Percentiles rank a stretch among this genome's conserved stretches.
Evolutionary conservation across 805 yeast genomes (phyloP).

Genomic region (Dipodascopsis tothii): DNA sequence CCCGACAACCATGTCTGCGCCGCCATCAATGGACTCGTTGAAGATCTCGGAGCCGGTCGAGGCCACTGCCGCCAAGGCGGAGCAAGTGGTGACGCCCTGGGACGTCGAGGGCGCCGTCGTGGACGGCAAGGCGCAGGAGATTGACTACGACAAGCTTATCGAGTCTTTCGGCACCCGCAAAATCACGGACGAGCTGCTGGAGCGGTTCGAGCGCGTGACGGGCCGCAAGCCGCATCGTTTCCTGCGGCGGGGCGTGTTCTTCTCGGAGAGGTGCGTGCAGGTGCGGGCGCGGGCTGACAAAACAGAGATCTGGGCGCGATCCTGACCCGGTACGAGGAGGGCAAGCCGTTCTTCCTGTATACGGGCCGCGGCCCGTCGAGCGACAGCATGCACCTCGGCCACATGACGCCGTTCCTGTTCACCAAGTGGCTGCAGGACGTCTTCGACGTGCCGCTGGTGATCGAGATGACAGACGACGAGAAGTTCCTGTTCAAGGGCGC

Average conservation of each 20-base stretch:
- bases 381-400: slow-evolving; percentile 93
- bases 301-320: slow-evolving; percentile 44
- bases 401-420: slow-evolving; percentile 88
- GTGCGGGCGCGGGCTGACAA: neutral
- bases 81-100: slow-evolving; percentile 86
- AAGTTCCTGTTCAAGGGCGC: slow-evolving; percentile 90
- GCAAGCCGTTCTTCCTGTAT: slow-evolving; percentile 88
- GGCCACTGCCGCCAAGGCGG: slow-evolving; percentile 22
- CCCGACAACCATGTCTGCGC: neutral
- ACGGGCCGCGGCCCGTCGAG: slow-evolving; percentile 97
- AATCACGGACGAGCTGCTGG: slow-evolving; percentile 62
- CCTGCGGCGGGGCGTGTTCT: slow-evolving; percentile 83
- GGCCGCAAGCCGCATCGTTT: slow-evolving; percentile 89
- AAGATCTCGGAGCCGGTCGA: neutral
- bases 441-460: slow-evolving; percentile 88
- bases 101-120: slow-evolving; percentile 98
- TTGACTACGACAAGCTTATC: slow-evolving; percentile 85
- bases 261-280: slow-evolving; percentile 57
- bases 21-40: neutral
- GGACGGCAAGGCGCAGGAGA: slow-evolving; percentile 82
- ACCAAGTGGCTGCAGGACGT: slow-evolving; percentile 98
- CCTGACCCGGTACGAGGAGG: slow-evolving; percentile 83
- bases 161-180: slow-evolving; percentile 77
- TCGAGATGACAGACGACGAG: slow-evolving; percentile 88
- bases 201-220: slow-evolving; percentile 69